A percentile compares a stretch with the other conserved stretches of the same genome.
phyloP scores from a whole-genome alignment of 371 early-diverging fungal genomes.

The Mortierella sp. region DNA sequence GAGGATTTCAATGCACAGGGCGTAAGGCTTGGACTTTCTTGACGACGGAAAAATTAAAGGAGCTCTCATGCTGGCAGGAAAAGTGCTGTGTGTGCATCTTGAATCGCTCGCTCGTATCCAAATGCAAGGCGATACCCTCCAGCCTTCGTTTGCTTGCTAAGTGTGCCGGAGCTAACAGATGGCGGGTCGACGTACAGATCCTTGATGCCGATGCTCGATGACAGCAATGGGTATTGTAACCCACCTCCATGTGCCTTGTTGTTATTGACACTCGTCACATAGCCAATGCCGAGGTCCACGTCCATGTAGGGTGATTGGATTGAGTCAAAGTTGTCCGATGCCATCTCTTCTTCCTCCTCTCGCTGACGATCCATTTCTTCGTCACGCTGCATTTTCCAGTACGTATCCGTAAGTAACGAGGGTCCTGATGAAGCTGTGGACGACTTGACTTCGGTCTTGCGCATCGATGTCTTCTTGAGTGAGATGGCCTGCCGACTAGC shows the following conservation, averaged over 20 bases:
- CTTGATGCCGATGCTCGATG: slow-evolving; percentile 59
- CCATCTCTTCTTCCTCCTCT: slow-evolving; percentile 42
- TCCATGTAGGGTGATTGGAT: slow-evolving; percentile 63
- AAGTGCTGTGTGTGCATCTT: slow-evolving; percentile 63
- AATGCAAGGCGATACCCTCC: slow-evolving; percentile 68
- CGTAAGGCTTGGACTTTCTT: no score
- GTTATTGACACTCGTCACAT: slow-evolving; percentile 51
- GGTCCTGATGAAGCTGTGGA: slow-evolving; percentile 20
- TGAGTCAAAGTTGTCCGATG: slow-evolving; percentile 60
- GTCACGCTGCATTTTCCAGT: slow-evolving; percentile 39
- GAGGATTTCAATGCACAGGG: no score
- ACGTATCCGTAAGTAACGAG: slow-evolving; percentile 38
- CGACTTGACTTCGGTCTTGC: slow-evolving; percentile 37
- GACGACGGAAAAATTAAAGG: not conserved
- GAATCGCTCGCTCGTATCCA: slow-evolving; percentile 66
- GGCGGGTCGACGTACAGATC: slow-evolving; percentile 61
- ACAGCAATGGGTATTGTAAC: slow-evolving; percentile 48
- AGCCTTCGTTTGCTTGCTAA: slow-evolving; percentile 46
- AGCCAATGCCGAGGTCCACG: slow-evolving; percentile 49
- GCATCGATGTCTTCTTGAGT: slow-evolving; percentile 54
- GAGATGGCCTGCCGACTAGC: slow-evolving; percentile 42
- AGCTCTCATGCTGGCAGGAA: not conserved
- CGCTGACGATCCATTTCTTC: slow-evolving; percentile 57
- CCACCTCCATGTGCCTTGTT: slow-evolving; percentile 54
- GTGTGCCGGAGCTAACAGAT: slow-evolving; percentile 19